Conservation (phyloP, 768 basidiomycete genomes). For the Phanerodontia chrysosporium region DNA sequence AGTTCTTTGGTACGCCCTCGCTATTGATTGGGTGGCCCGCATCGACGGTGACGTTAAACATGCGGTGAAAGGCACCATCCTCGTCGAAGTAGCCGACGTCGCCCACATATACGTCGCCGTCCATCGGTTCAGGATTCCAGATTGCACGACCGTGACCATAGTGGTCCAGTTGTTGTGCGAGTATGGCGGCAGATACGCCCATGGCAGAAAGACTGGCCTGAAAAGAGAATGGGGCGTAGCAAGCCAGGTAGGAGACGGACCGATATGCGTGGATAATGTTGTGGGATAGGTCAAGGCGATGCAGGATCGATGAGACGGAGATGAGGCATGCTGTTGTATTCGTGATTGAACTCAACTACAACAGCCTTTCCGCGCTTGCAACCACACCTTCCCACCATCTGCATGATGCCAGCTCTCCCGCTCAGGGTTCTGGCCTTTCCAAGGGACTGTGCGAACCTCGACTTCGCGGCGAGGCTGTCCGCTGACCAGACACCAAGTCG, state of each 20-base stretch:
- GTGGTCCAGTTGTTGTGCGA: slow-evolving; percentile 14
- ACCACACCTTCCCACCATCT: no score
- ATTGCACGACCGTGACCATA: slow-evolving; percentile 15
- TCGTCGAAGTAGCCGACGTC: slow-evolving; percentile 19
- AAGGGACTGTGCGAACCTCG: no score
- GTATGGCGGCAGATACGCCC: slow-evolving; percentile 9
- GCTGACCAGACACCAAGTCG: no score
- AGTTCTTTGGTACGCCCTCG: slow-evolving; percentile 5
- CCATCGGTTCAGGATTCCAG: slow-evolving; percentile 18
- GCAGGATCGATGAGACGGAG: not conserved
- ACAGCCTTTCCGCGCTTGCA: no score
- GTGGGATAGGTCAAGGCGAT: not conserved
- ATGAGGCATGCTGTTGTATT: not conserved
- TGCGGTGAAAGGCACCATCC: slow-evolving; percentile 19
- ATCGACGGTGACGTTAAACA: slow-evolving; percentile 18
- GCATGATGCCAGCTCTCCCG: no score
- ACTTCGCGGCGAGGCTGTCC: no score
- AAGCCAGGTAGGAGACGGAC: not conserved
- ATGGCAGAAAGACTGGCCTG: not conserved
- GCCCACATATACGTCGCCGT: slow-evolving; percentile 9
- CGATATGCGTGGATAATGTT: not conserved
- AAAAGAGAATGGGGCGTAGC: not conserved
- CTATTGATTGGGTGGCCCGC: slow-evolving; percentile 7
- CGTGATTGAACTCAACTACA: not conserved
- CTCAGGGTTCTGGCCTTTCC: no score